Evolutionary conservation across 1,284 basidiomycete species (phyloP), one percentile per base, ranked within the genome.

Genomic region (Malassezia nana): DNA sequence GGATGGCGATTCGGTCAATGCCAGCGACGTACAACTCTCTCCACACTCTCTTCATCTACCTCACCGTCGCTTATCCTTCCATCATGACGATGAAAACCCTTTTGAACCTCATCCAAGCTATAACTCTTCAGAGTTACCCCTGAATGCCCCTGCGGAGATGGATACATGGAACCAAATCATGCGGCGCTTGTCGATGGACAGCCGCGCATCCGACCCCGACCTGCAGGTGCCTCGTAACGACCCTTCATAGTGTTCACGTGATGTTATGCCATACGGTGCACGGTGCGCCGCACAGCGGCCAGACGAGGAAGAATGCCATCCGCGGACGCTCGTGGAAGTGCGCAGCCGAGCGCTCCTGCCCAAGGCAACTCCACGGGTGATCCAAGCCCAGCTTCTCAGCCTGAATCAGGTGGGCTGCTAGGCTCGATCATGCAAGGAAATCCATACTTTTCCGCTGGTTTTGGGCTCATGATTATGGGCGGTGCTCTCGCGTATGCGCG

Each of bases 401-500:
- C 40, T 15, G 22, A 20, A 3, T 42, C 40, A 7, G 13, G 12
- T n/a, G 40, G 40, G 6, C n/a, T 41, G n/a, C 12, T 49, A 6
- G 31, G 46, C 24, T 47, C 52, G 16, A 20, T 44, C 28, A 25
- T 55, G 7, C 60, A 58, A 22, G 64, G 61, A 41, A 74, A 72
- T 35, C 69, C 69, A 3, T 63, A 65, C 59, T 68, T 74, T 43
- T 66, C 63, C 7, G 69, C 68, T 18, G 71, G 71, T 25, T 53
- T 72, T 8, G 69, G 68, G 13, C 55, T 74, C 28, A 72, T 74
- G 69, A 53, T 72, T 24, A 65, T 74, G 40, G 71, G 71, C 38
- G 63, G 65, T 28, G 63, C 59, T 0, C 35, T 74, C 7, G 68
- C 69, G 18, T 49, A 66, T 43, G 26, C 58, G 1, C 53, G 66